Base-by-base conservation (phyloP, 1,139 yeast species). In the Candida tetrigidarum region DNA sequence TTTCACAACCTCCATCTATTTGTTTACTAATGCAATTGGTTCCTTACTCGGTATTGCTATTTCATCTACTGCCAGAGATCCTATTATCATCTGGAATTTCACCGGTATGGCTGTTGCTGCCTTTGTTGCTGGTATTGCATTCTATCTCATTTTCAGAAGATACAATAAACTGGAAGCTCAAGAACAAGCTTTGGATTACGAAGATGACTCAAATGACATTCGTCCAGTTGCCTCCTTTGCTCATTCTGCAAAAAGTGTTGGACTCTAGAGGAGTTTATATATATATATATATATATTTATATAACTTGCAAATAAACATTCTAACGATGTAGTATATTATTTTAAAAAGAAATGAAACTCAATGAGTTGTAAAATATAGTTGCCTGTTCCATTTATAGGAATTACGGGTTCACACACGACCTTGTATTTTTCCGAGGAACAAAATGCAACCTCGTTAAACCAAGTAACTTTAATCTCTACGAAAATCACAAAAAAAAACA, bases 11-110 rank as follows among this genome's bases (percentile, higher is more conserved):
- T 73, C 86, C 10, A 55, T 83, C 39, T 83, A 78, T 67, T 69
- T 83, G 60, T 62, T 82, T 45, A 81, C 84, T 38, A 79, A 74
- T 55, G 88, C 88, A n/a, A 52, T 78, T 47, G 91, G 91, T 54
- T 74, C 89, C 22, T 87, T 89, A 22, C 59, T 85, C 37, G 90
- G 90, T 58, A 82, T 83, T 63, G 88, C 89, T 6, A 68, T 85
- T 48, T 79, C 87, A 19, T 76, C 89, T 15, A 78, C 82, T 15
- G 73, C 87, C 14, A 74, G 66, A 47, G 80, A 84, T 63, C 91
- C 91, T 38, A 80, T 83, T 66, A 75, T 81, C 54, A 78, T 80
- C 37, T 83, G 88, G 87, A 71, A 78, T 57, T 85, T 80, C 66
- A 69, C 80, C 38, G 86, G 86, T 46, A 69, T 85, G 52, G 84